Conservation (phyloP, 306 rosid genomes). For the Lagenaria siceraria region DNA sequence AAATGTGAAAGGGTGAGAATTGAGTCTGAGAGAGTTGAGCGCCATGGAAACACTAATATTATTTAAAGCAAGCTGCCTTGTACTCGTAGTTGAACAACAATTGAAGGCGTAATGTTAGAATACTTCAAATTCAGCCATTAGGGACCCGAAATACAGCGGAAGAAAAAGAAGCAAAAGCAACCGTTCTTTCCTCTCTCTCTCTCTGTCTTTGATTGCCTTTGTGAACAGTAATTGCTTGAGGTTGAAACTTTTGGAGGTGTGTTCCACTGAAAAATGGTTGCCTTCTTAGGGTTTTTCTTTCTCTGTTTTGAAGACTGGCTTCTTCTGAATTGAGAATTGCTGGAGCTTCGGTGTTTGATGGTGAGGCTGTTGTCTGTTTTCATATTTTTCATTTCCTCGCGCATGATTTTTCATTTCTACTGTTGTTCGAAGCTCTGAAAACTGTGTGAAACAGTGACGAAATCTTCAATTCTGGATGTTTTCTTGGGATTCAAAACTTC, state of each 20-base stretch:
- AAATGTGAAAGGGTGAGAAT: neutral
- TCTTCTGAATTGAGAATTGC: constrained; percentile 2
- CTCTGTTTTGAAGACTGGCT: constrained; percentile 2
- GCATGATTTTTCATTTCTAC: neutral
- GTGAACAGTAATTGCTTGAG: neutral
- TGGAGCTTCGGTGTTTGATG: neutral
- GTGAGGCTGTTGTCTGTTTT: neutral
- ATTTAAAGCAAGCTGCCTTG: neutral
- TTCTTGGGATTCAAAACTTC: neutral
- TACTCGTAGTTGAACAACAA: neutral
- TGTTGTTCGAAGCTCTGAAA: neutral
- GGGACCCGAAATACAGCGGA: neutral
- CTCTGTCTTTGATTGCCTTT: neutral
- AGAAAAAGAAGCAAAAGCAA: constrained; percentile 1
- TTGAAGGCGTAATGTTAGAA: neutral
- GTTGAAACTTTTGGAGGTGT: neutral
- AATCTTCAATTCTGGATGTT: neutral
- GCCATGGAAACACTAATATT: neutral
- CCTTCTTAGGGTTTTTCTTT: constrained; percentile 6
- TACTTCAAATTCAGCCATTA: neutral
- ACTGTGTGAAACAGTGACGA: neutral
- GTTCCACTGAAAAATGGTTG: neutral
- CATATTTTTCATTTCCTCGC: neutral
- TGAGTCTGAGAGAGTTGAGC: neutral
- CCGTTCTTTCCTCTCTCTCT: neutral